These are phyloP conservation scores for Chaetothyriales sp. DNA, from an alignment of 2,329 filamentous ascomycete species.

Conservation along the genomic window DNA sequence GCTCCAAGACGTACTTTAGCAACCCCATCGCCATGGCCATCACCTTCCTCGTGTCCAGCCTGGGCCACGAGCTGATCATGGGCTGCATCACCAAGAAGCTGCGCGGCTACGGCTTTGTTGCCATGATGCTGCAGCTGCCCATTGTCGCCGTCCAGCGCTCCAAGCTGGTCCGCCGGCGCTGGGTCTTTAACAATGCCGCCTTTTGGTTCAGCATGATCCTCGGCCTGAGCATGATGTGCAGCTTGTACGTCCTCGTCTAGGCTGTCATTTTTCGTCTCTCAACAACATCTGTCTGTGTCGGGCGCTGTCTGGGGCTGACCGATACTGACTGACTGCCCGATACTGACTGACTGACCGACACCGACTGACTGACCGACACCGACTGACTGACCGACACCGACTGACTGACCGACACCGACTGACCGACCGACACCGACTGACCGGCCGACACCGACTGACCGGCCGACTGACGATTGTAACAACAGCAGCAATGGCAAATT, in stretches of 20 bases:
- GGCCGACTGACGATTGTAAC: too few relatives aligned
- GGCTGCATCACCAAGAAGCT: constrained; percentile 96
- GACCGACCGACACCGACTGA: too few relatives aligned
- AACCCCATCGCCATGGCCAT: constrained; percentile 54
- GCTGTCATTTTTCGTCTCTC: background rate
- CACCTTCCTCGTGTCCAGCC: background rate
- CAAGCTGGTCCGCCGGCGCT: constrained; percentile 57
- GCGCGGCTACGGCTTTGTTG: constrained; percentile 80
- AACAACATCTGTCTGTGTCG: background rate
- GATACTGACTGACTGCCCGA: too few relatives aligned
- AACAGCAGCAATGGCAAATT: too few relatives aligned
- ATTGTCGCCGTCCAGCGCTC: constrained; percentile 86
- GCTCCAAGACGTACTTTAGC: constrained; percentile 62
- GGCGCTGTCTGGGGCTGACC: too few relatives aligned
- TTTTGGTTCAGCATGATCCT: constrained; percentile 91
- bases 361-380: too few relatives aligned
- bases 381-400: too few relatives aligned
- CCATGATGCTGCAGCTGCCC: constrained; percentile 93
- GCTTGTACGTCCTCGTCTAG: constrained; percentile 45
- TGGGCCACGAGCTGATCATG: constrained; percentile 65
- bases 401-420: too few relatives aligned
- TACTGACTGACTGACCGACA: too few relatives aligned
- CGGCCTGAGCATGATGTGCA: constrained; percentile 60
- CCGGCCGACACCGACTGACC: too few relatives aligned
- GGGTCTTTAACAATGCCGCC: constrained; percentile 72